Evolutionary conservation across 2,329 filamentous ascomycete genomes (phyloP), one percentile per base, ranked within the genome.

Genomic region (Fusarium siculi): DNA sequence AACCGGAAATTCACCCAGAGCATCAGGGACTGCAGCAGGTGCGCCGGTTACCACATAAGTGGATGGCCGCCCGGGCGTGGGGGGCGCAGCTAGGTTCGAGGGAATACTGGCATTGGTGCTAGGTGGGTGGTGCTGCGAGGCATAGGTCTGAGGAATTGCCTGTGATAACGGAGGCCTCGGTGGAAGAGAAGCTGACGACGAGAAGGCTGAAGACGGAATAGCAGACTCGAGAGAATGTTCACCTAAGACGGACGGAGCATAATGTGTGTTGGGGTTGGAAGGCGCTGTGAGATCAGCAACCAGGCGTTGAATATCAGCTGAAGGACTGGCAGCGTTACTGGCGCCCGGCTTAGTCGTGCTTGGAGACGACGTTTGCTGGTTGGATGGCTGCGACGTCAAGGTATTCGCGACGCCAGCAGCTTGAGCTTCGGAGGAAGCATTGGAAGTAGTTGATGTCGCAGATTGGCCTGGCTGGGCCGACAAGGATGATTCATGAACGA

Each of bases 131-230:
- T 82, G 79, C 63, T 83, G 81, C 49, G 82, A 81, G 44, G 77
- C 74, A 78, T 83, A 82, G 67, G 81, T 77, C 66, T 82, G 81
- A 70, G 81, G 72, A 60, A 77, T 74, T 65, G 80, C 78, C 68
- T 84, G 81, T 34, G 84, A 81, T 67, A 82, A 72, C 53, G 85
- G 85, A 55, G 85, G 85, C 75, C 84, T 83, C 62, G 85, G 80
- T 75, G 86, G 87, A 67, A 89, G 81, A 77, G 86, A 82, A 70
- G 85, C 79, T 43, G 83, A 77, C 37, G 80, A 78, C 72, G 80
- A 80, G 73, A 84, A 73, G 42, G 80, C 79, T 73, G 81, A 77
- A 59, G 77, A 70, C 67, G 79, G 70, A 75, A 78, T 67, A 54
- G 76, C 75, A 44, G 47, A 62, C 49, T 74, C 68, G 70, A 74